Conservation (phyloP, 2,329 filamentous ascomycete species). For the Fusarium subglutinans region DNA sequence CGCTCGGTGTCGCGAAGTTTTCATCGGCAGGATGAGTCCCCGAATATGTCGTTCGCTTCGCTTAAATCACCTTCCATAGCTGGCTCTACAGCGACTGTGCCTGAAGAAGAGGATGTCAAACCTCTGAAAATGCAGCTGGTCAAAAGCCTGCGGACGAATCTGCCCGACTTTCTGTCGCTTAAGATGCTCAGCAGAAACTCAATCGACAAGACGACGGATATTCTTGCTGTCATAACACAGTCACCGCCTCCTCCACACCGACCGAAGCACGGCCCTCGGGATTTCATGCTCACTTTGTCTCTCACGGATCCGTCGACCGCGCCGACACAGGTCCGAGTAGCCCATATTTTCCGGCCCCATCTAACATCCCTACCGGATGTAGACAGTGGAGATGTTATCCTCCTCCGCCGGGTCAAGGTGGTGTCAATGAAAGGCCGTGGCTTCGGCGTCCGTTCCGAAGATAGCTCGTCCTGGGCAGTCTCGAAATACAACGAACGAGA, state of each 20-base stretch:
- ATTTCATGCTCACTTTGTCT: constrained; percentile 68
- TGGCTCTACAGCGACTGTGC: constrained; percentile 30
- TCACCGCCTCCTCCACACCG: constrained; percentile 61
- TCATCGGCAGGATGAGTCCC: constrained; percentile 31
- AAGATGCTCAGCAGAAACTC: constrained; percentile 61
- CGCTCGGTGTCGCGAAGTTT: constrained; percentile 37
- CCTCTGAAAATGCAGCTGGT: constrained; percentile 57
- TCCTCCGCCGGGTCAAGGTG: constrained; percentile 66
- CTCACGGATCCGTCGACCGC: constrained; percentile 65
- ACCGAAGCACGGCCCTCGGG: constrained; percentile 65
- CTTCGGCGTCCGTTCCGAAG: constrained; percentile 64
- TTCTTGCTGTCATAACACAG: constrained; percentile 64
- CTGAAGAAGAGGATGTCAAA: constrained; percentile 44
- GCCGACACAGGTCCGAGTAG: constrained; percentile 60
- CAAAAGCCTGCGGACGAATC: constrained; percentile 56
- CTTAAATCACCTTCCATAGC: constrained; percentile 44
- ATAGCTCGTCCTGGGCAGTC: constrained; percentile 69
- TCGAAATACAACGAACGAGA: constrained; percentile 58
- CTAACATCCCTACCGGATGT: constrained; percentile 65
- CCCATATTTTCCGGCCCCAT: constrained; percentile 68
- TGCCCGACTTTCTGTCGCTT: constrained; percentile 64
- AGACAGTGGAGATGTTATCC: constrained; percentile 64
- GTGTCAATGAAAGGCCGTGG: constrained; percentile 63
- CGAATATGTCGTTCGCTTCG: constrained; percentile 32
- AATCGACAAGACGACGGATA: constrained; percentile 60